These are phyloP conservation scores for Dorcoceras hygrometricum DNA, from an alignment of 257 asterid genomes.

Conservation along the genomic window DNA sequence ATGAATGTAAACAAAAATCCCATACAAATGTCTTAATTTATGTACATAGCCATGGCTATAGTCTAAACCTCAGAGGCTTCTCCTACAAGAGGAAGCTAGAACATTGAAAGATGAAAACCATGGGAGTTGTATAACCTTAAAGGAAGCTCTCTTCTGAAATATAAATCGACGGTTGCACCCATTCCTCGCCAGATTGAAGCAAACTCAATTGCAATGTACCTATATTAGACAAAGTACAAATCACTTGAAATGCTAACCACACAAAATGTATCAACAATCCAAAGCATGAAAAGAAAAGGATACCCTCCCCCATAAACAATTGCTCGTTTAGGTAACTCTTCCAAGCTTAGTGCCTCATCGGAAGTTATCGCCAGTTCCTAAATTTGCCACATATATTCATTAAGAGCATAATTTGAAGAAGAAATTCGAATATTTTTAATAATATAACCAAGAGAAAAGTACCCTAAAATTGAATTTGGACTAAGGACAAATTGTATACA, in stretches of 20 bases:
- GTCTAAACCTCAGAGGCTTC: background rate
- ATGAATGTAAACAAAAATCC: too few species aligned
- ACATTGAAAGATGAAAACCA: constrained; percentile 13
- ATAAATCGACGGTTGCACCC: constrained; percentile 84
- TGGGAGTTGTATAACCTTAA: constrained; percentile 52
- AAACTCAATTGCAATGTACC: constrained; percentile 99
- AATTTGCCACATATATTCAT: constrained; percentile 14
- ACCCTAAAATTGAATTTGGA: background rate
- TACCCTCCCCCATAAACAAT: constrained; percentile 95
- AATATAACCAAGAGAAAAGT: background rate
- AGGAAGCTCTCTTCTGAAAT: constrained; percentile 93
- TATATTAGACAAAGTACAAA: constrained; percentile 25
- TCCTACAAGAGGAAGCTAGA: constrained; percentile 16
- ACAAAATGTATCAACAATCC: constrained; percentile 17
- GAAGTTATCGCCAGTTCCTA: constrained; percentile 97
- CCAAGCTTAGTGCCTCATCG: constrained; percentile 97
- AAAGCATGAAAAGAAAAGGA: constrained; percentile 21
- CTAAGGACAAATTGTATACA: background rate
- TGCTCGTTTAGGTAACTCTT: constrained; percentile 87
- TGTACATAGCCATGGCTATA: background rate
- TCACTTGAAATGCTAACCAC: constrained; percentile 20
- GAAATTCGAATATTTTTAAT: constrained; percentile 1
- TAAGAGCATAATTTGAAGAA: background rate
- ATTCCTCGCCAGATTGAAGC: constrained; percentile 99
- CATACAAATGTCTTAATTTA: background rate